phyloP scores from a whole-genome alignment of 2,329 filamentous ascomycete species.

The Cladosporium sphaerospermum region DNA sequence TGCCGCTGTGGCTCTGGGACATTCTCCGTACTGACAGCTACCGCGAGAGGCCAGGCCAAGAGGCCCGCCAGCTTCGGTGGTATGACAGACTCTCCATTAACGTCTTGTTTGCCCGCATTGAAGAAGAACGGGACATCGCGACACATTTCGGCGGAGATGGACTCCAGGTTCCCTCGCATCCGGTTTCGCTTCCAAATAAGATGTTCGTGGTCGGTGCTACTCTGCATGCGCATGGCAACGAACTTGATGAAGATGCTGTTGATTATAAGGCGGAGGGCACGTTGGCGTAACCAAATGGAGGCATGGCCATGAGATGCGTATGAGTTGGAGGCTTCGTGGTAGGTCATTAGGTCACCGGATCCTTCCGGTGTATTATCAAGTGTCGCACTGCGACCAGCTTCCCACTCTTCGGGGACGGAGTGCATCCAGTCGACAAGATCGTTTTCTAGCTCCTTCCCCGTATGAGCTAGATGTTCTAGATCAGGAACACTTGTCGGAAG shows the following conservation, averaged over 20 bases:
- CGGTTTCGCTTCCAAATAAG: background rate
- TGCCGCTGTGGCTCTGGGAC: slow-evolving; percentile 7
- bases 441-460: slow-evolving; percentile 2
- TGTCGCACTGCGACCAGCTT: background rate
- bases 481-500: slow-evolving; percentile 4
- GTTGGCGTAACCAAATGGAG: slow-evolving; percentile 21
- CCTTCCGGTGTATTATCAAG: background rate
- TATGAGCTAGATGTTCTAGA: slow-evolving; percentile 8
- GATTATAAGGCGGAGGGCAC: slow-evolving; percentile 18
- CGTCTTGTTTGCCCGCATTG: background rate
- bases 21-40: slow-evolving; percentile 9
- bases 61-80: slow-evolving; percentile 3
- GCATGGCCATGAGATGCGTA: slow-evolving; percentile 20
- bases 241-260: slow-evolving; percentile 17
- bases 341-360: background rate
- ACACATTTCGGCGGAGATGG: slow-evolving; percentile 10
- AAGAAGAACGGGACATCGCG: slow-evolving; percentile 7
- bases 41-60: slow-evolving; percentile 9
- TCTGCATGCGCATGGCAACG: slow-evolving; percentile 2
- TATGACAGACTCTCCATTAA: background rate
- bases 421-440: slow-evolving; percentile 7
- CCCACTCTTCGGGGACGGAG: background rate
- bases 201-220: background rate
- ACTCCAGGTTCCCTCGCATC: slow-evolving; percentile 1
- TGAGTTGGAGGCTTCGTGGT: background rate